phyloP scores from a whole-genome alignment of 148 eudicot species.

The Persicaria tinctoria region DNA sequence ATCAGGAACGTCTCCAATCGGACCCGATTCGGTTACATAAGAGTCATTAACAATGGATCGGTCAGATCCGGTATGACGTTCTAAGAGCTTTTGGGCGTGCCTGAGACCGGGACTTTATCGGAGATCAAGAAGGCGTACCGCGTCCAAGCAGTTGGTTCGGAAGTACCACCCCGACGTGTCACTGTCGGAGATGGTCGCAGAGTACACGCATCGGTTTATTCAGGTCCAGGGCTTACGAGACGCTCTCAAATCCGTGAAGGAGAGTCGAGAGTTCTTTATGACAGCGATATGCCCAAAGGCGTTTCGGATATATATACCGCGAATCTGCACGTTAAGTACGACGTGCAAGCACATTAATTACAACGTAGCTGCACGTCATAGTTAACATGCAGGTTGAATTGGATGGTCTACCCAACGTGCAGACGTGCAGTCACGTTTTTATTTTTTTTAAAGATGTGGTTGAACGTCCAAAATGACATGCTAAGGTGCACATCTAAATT shows the following conservation, averaged over 20 bases:
- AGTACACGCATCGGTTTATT: constrained; percentile 55
- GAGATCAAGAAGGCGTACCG: constrained; percentile 50
- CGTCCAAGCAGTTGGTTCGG: constrained; percentile 65
- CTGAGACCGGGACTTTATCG: constrained; percentile 26
- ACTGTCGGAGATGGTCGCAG: constrained; percentile 61
- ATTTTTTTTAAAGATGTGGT: too few species aligned
- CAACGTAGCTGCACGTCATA: too few species aligned
- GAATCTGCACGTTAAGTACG: too few species aligned
- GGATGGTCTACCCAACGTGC: too few species aligned
- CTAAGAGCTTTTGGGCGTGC: constrained; percentile 45
- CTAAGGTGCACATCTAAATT: too few species aligned
- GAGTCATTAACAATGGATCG: constrained; percentile 17
- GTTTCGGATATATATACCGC: too few species aligned
- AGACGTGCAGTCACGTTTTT: too few species aligned
- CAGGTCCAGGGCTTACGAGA: constrained; percentile 73
- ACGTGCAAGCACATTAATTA: too few species aligned
- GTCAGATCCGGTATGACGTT: constrained; percentile 28
- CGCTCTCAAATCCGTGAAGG: constrained; percentile 52
- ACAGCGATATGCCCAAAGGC: constrained; percentile 42
- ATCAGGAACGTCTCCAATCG: neutral
- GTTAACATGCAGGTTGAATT: too few species aligned
- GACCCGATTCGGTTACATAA: constrained; percentile 9
- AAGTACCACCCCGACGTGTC: constrained; percentile 90
- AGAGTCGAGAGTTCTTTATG: constrained; percentile 42
- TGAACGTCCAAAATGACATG: too few species aligned